Evolutionary conservation across 2,329 filamentous ascomycete species (phyloP).

Genomic region (Xylariomycetidae sp.): DNA sequence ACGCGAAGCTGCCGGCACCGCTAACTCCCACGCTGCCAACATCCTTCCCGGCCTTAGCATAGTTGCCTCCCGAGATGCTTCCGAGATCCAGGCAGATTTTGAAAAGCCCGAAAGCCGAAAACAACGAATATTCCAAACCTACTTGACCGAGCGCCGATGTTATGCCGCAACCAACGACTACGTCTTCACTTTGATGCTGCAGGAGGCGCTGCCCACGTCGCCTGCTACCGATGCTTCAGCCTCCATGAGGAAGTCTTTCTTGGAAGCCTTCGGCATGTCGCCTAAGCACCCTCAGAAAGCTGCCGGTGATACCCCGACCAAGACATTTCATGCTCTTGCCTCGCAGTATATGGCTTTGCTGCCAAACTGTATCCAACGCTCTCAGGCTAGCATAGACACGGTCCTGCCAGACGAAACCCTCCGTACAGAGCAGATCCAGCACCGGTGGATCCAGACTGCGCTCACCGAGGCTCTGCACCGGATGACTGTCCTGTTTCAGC

Average conservation of each 20-base stretch:
- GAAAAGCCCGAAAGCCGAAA: conserved; percentile 58
- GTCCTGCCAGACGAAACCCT: conserved; percentile 44
- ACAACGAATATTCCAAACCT: conserved; percentile 64
- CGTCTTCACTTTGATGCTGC: conserved; percentile 45
- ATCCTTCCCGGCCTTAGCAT: conserved; percentile 50
- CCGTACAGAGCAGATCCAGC: conserved; percentile 19
- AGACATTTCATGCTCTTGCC: conserved; percentile 39
- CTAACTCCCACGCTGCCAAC: conserved; percentile 53
- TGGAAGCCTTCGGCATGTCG: conserved; percentile 27
- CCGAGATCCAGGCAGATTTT: conserved; percentile 55
- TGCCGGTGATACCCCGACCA: conserved; percentile 24
- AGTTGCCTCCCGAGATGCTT: conserved; percentile 43
- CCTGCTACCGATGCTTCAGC: conserved; percentile 20
- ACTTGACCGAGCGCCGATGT: conserved; percentile 66
- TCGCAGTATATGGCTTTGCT: conserved; percentile 45
- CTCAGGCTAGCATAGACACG: conserved; percentile 43
- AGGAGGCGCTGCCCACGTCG: conserved; percentile 24
- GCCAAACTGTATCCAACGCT: conserved; percentile 43
- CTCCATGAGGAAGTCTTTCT: conserved; percentile 25
- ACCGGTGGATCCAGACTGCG: conserved; percentile 25
- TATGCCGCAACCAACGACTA: conserved; percentile 62
- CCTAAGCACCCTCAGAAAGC: conserved; percentile 23
- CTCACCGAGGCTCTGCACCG: conserved; percentile 67
- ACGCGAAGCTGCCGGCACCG: conserved; percentile 66
- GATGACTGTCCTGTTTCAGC: conserved; percentile 68